Evolutionary conservation across 225 moss, liverwort and hornwort genomes (phyloP).

Genomic region (Sphagnum tenellum): DNA sequence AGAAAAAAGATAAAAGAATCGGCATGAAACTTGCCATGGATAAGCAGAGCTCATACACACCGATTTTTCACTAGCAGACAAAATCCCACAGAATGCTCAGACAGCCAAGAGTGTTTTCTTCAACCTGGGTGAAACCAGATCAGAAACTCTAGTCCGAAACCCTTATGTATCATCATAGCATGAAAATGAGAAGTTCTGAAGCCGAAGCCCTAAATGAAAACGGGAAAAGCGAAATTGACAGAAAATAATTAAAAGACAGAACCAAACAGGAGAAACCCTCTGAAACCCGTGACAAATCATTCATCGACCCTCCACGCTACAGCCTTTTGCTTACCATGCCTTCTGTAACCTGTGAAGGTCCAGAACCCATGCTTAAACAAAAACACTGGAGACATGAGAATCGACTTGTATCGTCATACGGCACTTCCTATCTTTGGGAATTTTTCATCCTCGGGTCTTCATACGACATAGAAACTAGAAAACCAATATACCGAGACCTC

Average conservation of each 20-base stretch:
- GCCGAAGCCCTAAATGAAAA: too few relatives aligned
- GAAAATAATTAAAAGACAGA: too few relatives aligned
- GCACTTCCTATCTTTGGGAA: constrained; percentile 68
- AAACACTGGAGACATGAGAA: too few relatives aligned
- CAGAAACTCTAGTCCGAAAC: constrained; percentile 73
- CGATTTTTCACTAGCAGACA: too few relatives aligned
- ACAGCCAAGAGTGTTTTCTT: constrained; percentile 1
- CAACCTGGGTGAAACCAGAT: constrained; percentile 15
- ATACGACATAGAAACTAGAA: too few relatives aligned
- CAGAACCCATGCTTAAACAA: too few relatives aligned
- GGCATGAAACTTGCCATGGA: too few relatives aligned
- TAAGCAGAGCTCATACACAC: too few relatives aligned
- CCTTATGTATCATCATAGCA: constrained; percentile 37
- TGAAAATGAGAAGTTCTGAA: too few relatives aligned
- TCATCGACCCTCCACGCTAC: constrained; percentile 10
- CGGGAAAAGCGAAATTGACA: too few relatives aligned
- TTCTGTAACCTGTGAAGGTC: constrained; percentile 3
- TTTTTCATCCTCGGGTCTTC: constrained; percentile 26
- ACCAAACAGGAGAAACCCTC: constrained; percentile 16
- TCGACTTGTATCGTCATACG: constrained; percentile 30
- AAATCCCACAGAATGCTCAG: neutral
- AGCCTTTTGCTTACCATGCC: constrained; percentile 27
- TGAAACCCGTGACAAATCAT: constrained; percentile 66
- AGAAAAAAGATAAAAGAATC: too few relatives aligned
- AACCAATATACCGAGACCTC: too few relatives aligned